phyloP scores from a whole-genome alignment of 768 basidiomycete genomes.

The Termitomyces sp. region DNA sequence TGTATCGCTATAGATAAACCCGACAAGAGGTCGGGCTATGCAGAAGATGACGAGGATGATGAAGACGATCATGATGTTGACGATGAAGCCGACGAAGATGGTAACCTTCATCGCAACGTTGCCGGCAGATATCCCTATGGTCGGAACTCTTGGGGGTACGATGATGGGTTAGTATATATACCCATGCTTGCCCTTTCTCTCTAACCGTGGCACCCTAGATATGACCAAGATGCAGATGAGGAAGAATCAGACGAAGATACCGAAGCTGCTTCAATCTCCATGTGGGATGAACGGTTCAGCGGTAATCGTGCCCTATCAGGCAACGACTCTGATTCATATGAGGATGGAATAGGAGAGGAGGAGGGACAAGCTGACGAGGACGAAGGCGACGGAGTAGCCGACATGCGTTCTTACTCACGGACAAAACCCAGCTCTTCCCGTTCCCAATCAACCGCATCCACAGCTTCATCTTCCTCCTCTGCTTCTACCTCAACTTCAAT shows the following conservation, averaged over 20 bases:
- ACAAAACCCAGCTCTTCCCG: conserved; percentile 22
- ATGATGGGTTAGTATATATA: conserved; percentile 50
- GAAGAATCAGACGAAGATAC: conserved; percentile 50
- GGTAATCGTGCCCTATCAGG: conserved; percentile 25
- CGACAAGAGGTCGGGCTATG: conserved; percentile 26
- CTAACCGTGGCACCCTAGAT: conserved; percentile 30
- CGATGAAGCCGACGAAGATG: conserved; percentile 1
- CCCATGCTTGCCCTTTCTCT: not conserved
- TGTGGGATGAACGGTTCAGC: conserved; percentile 17
- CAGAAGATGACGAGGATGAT: conserved; percentile 19
- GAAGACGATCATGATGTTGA: conserved; percentile 16
- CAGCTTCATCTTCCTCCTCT: conserved; percentile 37
- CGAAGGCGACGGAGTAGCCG: conserved; percentile 48
- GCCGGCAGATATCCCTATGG: conserved; percentile 16
- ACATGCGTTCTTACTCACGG: conserved; percentile 45
- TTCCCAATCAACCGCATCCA: conserved; percentile 41
- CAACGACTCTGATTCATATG: conserved; percentile 36
- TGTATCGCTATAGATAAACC: conserved; percentile 89
- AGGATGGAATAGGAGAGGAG: conserved; percentile 22
- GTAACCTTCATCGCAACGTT: not conserved
- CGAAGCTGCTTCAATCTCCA: conserved; percentile 19
- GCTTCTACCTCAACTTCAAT: conserved; percentile 24
- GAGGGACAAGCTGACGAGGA: conserved; percentile 25
- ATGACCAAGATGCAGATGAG: conserved; percentile 62
- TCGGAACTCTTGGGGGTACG: conserved; percentile 40